A percentile compares a stretch with the other conserved stretches of the same genome.
Conservation (phyloP, 345 rosid genomes). For the Eucalyptus regnans region DNA sequence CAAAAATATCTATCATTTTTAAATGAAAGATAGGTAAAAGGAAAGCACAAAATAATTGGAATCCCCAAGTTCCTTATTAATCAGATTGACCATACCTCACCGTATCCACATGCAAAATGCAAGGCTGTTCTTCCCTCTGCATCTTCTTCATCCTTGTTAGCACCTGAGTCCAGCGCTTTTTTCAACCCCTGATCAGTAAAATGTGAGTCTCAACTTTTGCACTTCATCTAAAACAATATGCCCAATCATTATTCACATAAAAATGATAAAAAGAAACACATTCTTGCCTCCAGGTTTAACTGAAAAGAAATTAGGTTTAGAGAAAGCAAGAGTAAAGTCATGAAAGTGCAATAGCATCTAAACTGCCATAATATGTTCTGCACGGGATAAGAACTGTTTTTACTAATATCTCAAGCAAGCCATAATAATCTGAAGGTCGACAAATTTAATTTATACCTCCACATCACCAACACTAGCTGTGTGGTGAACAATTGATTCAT, state of each 20-base stretch:
- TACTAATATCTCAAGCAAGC: not conserved
- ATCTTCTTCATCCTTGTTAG: conserved; percentile 93
- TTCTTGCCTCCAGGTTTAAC: not conserved
- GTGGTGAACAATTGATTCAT: conserved; percentile 80
- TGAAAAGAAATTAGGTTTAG: not conserved
- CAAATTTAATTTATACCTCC: conserved; percentile 35
- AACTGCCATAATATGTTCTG: not conserved
- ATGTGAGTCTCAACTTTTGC: not conserved
- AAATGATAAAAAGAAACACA: not conserved
- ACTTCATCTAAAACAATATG: not conserved
- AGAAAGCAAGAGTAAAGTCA: not conserved
- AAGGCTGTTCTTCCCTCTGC: conserved; percentile 97
- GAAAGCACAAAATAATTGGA: not conserved
- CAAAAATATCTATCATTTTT: not conserved
- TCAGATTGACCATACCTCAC: conserved; percentile 53
- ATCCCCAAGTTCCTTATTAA: not conserved
- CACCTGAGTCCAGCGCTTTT: conserved; percentile 74
- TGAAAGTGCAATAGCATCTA: not conserved
- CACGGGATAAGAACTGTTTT: not conserved
- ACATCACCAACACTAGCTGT: conserved; percentile 93
- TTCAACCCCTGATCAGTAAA: conserved; percentile 54
- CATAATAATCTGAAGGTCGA: not conserved
- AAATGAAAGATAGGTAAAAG: not conserved
- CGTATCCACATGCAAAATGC: conserved; percentile 98
- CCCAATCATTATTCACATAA: not conserved